Conservation (phyloP, 768 basidiomycete species). For the Boletales sp. region DNA sequence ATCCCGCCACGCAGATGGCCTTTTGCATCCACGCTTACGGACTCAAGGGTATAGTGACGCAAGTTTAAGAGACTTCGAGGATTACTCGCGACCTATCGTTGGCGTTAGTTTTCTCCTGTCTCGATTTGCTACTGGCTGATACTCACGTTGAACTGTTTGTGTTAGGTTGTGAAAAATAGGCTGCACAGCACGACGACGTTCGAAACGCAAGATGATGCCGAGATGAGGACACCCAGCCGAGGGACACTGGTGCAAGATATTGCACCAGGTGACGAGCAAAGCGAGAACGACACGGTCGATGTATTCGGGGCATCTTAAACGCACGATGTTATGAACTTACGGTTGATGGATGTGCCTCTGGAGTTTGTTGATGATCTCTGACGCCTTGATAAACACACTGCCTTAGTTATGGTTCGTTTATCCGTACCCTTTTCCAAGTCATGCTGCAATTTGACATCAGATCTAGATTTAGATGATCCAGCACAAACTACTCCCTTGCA, state of each 20-base stretch:
- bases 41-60: constrained; percentile 20
- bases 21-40: constrained; percentile 28
- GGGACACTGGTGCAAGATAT: constrained; percentile 5
- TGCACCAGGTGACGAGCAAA: neutral
- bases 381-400: neutral
- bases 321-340: no score
- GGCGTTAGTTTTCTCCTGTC: constrained; percentile 21
- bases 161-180: constrained; percentile 27
- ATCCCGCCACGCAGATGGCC: constrained; percentile 23
- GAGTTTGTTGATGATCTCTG: constrained; percentile 3
- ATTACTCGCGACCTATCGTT: constrained; percentile 31
- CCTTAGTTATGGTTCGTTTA: constrained; percentile 11
- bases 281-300: constrained; percentile 3
- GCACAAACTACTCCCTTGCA: neutral
- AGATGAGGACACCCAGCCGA: constrained; percentile 4
- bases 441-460: neutral
- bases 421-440: neutral
- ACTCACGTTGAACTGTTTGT: neutral
- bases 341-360: no score
- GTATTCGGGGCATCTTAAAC: constrained; percentile 7
- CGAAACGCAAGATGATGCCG: constrained; percentile 24
- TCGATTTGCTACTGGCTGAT: no score
- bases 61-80: constrained; percentile 31
- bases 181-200: constrained; percentile 33
- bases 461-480: constrained; percentile 8